Evolutionary conservation across 345 rosid genomes (phyloP).

Genomic region (Salix purpurea): DNA sequence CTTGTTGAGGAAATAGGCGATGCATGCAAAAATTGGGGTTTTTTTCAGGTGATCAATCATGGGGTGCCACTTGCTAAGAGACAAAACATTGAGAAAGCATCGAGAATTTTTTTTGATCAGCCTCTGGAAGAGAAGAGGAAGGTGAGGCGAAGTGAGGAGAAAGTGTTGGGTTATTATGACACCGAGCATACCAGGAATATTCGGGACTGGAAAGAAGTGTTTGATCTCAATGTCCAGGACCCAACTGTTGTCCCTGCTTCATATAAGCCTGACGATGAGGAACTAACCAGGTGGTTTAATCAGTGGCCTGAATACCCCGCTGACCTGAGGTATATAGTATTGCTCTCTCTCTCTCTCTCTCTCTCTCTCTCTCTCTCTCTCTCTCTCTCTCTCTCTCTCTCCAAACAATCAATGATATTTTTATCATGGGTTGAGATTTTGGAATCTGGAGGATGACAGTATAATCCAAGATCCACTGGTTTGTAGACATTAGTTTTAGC

Average conservation of each 20-base stretch:
- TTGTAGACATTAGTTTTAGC: neutral
- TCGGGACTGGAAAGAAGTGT: slow-evolving; percentile 54
- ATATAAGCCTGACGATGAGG: slow-evolving; percentile 14
- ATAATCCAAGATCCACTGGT: no score
- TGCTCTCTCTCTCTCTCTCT: no score
- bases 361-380: no score
- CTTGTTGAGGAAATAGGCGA: slow-evolving; percentile 27
- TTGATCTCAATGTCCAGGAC: slow-evolving; percentile 20
- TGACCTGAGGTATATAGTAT: slow-evolving; percentile 9
- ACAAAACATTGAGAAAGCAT: slow-evolving; percentile 8
- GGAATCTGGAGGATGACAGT: no score
- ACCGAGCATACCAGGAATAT: slow-evolving; percentile 46
- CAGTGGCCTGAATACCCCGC: slow-evolving; percentile 34
- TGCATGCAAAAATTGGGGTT: slow-evolving; percentile 42
- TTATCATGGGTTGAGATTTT: no score
- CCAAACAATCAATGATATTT: no score
- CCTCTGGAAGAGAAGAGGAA: slow-evolving; percentile 33
- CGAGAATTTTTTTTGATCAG: slow-evolving; percentile 29
- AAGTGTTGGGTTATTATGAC: slow-evolving; percentile 32
- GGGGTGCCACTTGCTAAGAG: slow-evolving; percentile 30
- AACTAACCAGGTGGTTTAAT: slow-evolving; percentile 9
- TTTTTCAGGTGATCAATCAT: slow-evolving; percentile 45
- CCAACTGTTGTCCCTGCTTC: slow-evolving; percentile 29
- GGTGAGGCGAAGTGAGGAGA: slow-evolving; percentile 29
- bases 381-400: no score